Percentiles rank a stretch among this genome's conserved stretches.
Evolutionary conservation across 495 filamentous ascomycete genomes (phyloP).

Genomic region (Monascus purpureus): DNA sequence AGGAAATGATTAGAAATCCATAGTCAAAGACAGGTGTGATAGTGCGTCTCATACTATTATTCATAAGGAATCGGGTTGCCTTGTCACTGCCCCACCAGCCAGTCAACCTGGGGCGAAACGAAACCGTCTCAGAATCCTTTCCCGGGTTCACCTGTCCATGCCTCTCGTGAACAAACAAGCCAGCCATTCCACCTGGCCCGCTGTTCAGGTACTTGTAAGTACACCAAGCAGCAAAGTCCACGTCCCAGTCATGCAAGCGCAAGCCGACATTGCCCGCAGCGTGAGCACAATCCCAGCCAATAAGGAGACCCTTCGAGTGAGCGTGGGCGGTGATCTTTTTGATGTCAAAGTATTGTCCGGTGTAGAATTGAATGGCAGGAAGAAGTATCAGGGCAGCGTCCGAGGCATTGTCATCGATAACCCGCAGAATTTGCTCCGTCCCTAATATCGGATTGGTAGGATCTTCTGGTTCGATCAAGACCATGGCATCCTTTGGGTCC

Average conservation of each 20-base stretch:
- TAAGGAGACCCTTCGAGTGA: slow-evolving; percentile 56
- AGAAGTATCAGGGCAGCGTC: slow-evolving; percentile 71
- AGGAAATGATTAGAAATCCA: background rate
- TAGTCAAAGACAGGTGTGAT: background rate
- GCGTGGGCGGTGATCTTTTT: slow-evolving; percentile 69
- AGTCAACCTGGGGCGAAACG: slow-evolving; percentile 46
- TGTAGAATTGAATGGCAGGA: slow-evolving; percentile 90
- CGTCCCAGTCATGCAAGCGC: slow-evolving; percentile 78
- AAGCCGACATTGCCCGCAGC: slow-evolving; percentile 84
- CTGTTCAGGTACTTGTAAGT: slow-evolving; percentile 94
- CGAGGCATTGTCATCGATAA: slow-evolving; percentile 63
- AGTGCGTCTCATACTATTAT: slow-evolving; percentile 36
- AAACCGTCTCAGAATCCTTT: slow-evolving; percentile 16
- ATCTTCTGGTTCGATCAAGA: slow-evolving; percentile 56
- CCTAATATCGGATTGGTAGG: slow-evolving; percentile 38
- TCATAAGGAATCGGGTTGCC: slow-evolving; percentile 62
- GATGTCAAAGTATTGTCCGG: slow-evolving; percentile 83
- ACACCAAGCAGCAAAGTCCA: slow-evolving; percentile 96
- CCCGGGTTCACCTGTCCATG: slow-evolving; percentile 42
- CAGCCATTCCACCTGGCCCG: slow-evolving; percentile 78
- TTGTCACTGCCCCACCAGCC: slow-evolving; percentile 90
- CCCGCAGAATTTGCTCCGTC: slow-evolving; percentile 58
- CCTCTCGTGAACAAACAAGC: slow-evolving; percentile 72
- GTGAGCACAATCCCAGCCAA: slow-evolving; percentile 94
- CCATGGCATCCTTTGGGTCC: slow-evolving; percentile 52